Conservation (phyloP, 495 filamentous ascomycete genomes). For the Aspergillus nidulans region DNA sequence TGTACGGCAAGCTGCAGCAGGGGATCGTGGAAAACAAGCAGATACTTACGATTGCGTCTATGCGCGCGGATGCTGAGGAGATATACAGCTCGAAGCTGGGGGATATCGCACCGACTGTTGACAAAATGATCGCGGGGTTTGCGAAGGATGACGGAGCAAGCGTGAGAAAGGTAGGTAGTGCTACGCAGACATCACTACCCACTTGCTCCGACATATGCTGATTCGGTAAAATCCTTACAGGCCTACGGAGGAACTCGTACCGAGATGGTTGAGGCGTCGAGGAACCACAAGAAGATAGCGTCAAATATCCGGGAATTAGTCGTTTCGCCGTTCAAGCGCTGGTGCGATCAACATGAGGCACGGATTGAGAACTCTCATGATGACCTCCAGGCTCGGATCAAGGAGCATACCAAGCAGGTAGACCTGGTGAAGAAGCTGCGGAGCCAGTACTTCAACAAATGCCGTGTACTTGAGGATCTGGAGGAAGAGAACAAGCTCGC, state of each 20-base stretch:
- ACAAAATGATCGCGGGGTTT: slow-evolving; percentile 76
- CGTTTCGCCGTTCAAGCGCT: slow-evolving; percentile 85
- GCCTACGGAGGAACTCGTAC: slow-evolving; percentile 92
- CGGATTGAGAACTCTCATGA: slow-evolving; percentile 92
- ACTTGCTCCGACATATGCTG: background rate
- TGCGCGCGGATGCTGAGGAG: slow-evolving; percentile 96
- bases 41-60: slow-evolving; percentile 79
- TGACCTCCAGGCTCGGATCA: slow-evolving; percentile 82
- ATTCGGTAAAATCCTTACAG: slow-evolving; percentile 36
- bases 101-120: slow-evolving; percentile 77
- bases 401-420: slow-evolving; percentile 86
- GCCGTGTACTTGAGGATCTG: slow-evolving; percentile 88
- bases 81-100: slow-evolving; percentile 75
- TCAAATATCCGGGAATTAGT: slow-evolving; percentile 95
- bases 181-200: background rate
- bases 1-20: slow-evolving; percentile 96
- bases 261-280: slow-evolving; percentile 90
- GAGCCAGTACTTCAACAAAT: slow-evolving; percentile 98
- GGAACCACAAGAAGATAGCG: slow-evolving; percentile 90
- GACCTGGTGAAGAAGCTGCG: slow-evolving; percentile 87
- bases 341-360: slow-evolving; percentile 90
- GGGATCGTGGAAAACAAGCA: slow-evolving; percentile 94
- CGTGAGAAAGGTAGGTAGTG: slow-evolving; percentile 71
- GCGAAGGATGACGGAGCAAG: slow-evolving; percentile 92
- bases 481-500: slow-evolving; percentile 98